These are phyloP conservation scores for Phragmites australis DNA, from an alignment of 176 grass and related monocot species.

Conservation along the genomic window DNA sequence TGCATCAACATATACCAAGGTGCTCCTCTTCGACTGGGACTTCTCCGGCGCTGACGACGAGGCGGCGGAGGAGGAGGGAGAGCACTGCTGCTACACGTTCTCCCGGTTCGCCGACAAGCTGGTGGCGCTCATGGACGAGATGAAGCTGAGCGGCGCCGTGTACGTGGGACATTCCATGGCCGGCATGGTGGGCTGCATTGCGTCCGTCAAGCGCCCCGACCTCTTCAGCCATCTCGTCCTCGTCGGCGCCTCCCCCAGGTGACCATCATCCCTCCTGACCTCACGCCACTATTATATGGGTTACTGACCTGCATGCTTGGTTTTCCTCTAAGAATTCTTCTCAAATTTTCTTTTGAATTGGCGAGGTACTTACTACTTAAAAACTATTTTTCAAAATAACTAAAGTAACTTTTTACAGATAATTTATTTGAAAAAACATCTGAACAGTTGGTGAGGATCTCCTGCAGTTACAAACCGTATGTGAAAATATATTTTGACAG, in stretches of 20 bases:
- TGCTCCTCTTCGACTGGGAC: constrained; percentile 93
- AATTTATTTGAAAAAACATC: too few relatives aligned
- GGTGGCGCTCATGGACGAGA: constrained; percentile 57
- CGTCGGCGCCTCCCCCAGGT: constrained; percentile 75
- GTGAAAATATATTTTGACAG: too few relatives aligned
- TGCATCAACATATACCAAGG: neutral
- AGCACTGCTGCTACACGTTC: constrained; percentile 49
- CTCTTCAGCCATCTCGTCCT: constrained; percentile 75
- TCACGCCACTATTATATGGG: too few relatives aligned
- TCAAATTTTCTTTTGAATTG: too few relatives aligned
- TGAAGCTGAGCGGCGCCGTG: constrained; percentile 41
- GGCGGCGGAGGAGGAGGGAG: neutral
- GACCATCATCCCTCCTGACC: neutral
- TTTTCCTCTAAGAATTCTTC: too few relatives aligned
- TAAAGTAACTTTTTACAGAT: too few relatives aligned
- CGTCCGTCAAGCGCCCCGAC: constrained; percentile 62
- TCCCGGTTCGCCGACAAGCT: constrained; percentile 55
- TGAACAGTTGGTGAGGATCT: too few relatives aligned
- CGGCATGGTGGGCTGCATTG: constrained; percentile 80
- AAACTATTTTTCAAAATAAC: too few relatives aligned
- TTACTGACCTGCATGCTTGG: too few relatives aligned
- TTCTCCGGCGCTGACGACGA: constrained; percentile 26
- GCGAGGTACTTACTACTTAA: too few relatives aligned
- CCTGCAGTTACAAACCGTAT: too few relatives aligned
- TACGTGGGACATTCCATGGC: constrained; percentile 88